phyloP scores from a whole-genome alignment of 163 green algal genomes.

The Coccomyxa subellipsoidea region DNA sequence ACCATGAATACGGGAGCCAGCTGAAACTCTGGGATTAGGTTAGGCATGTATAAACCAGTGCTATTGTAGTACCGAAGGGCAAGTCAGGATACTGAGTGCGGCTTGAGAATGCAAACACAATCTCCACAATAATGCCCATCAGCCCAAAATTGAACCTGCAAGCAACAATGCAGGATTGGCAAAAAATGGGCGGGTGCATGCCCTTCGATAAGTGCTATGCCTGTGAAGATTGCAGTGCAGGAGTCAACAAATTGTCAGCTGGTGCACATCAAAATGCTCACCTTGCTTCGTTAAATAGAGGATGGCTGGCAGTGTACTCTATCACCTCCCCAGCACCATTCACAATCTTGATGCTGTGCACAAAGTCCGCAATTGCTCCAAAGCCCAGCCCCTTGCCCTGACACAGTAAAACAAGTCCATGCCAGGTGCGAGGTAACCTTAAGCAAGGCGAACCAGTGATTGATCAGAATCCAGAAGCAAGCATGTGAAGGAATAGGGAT shows the following conservation, averaged over 20 bases:
- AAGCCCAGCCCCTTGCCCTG: neutral
- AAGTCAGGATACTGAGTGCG: neutral
- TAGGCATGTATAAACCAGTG: too few relatives aligned
- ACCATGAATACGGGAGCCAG: neutral
- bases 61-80: neutral
- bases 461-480: neutral
- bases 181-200: too few relatives aligned
- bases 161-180: too few relatives aligned
- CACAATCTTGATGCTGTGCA: constrained; percentile 3
- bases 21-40: neutral
- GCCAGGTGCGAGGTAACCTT: neutral
- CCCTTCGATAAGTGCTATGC: too few relatives aligned
- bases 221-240: too few relatives aligned
- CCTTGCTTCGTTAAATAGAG: neutral
- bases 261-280: neutral
- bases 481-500: neutral
- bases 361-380: neutral
- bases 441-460: neutral
- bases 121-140: constrained; percentile 3
- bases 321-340: neutral
- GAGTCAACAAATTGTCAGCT: too few relatives aligned
- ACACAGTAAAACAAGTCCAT: neutral
- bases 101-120: neutral
- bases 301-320: neutral
- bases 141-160: neutral